Percentiles rank a stretch among this genome's conserved stretches.
These are phyloP conservation scores for Botryotinia narcissicola DNA, from an alignment of 2,329 filamentous ascomycete genomes.

Conservation along the genomic window DNA sequence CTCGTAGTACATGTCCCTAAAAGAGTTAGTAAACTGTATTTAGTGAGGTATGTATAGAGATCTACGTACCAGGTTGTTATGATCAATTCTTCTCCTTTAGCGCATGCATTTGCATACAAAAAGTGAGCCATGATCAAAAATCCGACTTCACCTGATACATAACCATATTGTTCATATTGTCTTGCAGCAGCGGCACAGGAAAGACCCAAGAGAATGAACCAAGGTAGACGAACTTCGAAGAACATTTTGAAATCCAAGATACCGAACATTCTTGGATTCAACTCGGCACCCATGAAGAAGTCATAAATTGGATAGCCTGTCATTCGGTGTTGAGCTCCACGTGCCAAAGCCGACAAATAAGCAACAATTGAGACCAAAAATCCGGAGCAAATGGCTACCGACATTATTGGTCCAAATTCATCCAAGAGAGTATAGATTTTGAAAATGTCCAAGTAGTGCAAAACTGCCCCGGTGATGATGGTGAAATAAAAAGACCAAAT, in stretches of 20 bases:
- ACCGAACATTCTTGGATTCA: slow-evolving; percentile 82
- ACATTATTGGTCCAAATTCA: slow-evolving; percentile 90
- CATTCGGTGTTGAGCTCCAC: slow-evolving; percentile 89
- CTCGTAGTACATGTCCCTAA: slow-evolving; percentile 89
- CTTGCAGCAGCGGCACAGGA: slow-evolving; percentile 73
- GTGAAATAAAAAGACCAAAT: slow-evolving; percentile 86
- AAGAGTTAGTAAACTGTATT: slow-evolving; percentile 1
- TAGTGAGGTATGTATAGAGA: too few relatives aligned
- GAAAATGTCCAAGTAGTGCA: slow-evolving; percentile 84
- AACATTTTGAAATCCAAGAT: slow-evolving; percentile 94
- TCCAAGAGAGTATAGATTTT: slow-evolving; percentile 89
- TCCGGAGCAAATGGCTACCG: slow-evolving; percentile 87
- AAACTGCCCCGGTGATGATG: slow-evolving; percentile 63
- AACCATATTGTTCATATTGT: slow-evolving; percentile 82
- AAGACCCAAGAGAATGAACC: slow-evolving; percentile 84
- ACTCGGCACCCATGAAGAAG: slow-evolving; percentile 87
- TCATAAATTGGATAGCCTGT: slow-evolving; percentile 78
- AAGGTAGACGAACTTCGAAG: slow-evolving; percentile 87
- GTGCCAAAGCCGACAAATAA: slow-evolving; percentile 78
- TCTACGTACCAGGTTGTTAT: slow-evolving; percentile 68
- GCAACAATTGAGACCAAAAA: slow-evolving; percentile 80
- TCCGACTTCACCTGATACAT: slow-evolving; percentile 78
- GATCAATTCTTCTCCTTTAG: slow-evolving; percentile 89
- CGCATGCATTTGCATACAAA: slow-evolving; percentile 87
- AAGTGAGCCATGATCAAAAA: slow-evolving; percentile 89